Base-by-base conservation (phyloP, 2,329 filamentous ascomycete species). In the Tolypocladium amazonense region DNA sequence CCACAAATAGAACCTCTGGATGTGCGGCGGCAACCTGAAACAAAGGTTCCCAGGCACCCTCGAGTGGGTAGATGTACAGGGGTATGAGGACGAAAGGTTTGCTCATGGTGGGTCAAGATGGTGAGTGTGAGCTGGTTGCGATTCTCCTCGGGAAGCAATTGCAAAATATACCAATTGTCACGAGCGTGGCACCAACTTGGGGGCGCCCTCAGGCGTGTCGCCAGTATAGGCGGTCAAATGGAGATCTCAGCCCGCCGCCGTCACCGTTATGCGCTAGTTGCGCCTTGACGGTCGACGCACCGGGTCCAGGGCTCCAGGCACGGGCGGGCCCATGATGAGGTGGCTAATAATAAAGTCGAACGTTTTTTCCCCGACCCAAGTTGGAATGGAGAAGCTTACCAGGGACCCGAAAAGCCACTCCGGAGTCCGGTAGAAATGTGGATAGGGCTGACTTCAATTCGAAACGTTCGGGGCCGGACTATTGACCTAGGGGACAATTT, bases 61-160 rank as follows among this genome's bases (percentile, higher is more conserved):
- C 58, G 53, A 62, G 59, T 5, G 70, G 70, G 62, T 72, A 72
- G 41, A 72, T 72, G 69, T 72, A 72, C 27, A 72, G 64, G 23
- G 70, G 70, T 25, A 72, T 58, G 47, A 71, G 61, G 41, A 72
- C 60, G 56, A 70, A 68, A 5, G 66, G 64, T 20, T 35, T 15
- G 14, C 33, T 27, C 57, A 58, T 58, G 14, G 56, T 41, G 30
- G 47, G 27, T 35, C 30, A 9, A 4, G 18, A 18, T 8, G 4
- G 15, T 33, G 18, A n/a, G 6, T 33, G 20, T n/a, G 6, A 35
- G 7, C 20, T 14, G 20, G 18, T 4, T 4, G 30, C 18, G 50
- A 25, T 27, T 11, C 8, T 15, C 47, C n/a, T 7, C 20, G 47
- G 47, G 47, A 52, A 14, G 6, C 27, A 11, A n/a, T 33, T n/a